Base-by-base conservation (phyloP, 768 basidiomycete species). In the Phylloporus sp. region DNA sequence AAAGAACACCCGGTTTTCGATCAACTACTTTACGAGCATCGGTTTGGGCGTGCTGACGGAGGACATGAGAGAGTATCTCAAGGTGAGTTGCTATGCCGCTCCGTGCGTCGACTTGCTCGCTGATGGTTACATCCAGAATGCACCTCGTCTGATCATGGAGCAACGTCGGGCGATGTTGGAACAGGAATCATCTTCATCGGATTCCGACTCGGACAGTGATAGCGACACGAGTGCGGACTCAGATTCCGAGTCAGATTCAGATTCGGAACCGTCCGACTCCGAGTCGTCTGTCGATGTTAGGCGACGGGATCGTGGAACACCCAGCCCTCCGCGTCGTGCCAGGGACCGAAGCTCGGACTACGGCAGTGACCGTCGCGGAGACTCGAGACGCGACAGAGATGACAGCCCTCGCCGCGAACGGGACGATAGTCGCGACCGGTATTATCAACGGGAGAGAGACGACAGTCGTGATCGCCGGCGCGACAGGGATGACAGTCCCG, bases 21-120 rank as follows among this genome's bases (percentile, higher is more conserved):
- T 95, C 83, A 97, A 97, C 68, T 98, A 98, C 73, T 97, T 97
- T 67, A 99, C 97, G 6, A 92, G 89, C 61, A 85, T 99, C 59
- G 92, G 92, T 0, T 65, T 98, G 53, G 97, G 97, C 49, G 78
- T 80, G 22, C 67, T 97, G 54, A 99, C 97, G 1, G 95, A 98
- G 70, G 88, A 88, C 27, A 97, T 98, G 97, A 80, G 97, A 66
- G 94, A 95, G 65, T 95, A 92, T 64, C 74, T 99, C 54, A 92
- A 95, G 77, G 91, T 88, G 59, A 40, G 80, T 74, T 54, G 60
- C 20, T 47, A 18, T 40, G 28, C n/a, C 24, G 20, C 23, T 22
- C 5, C 15, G 15, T 9, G 16, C 23, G 16, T 49, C 11, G 38
- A 24, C 12, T 20, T 31, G 52, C 20, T 46, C 15, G 20, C 50